A percentile compares a stretch with the other conserved stretches of the same genome.
These are phyloP conservation scores for Globisporangium ultimum DNA, from an alignment of 352 stramenopile species.

Conservation along the genomic window DNA sequence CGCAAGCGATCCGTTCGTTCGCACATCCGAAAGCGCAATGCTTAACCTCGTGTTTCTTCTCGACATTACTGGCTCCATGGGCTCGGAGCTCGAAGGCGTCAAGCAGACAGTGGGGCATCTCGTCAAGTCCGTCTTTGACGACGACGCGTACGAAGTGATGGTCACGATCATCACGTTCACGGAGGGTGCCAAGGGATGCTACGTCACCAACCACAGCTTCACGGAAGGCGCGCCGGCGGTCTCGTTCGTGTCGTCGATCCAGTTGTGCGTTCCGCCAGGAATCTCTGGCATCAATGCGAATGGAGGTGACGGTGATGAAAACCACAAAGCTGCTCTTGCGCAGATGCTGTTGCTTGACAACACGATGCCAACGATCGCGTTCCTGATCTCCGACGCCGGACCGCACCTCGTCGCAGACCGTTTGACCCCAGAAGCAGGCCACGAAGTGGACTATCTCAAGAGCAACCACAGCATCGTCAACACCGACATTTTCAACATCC, in stretches of 20 bases:
- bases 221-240: slow-evolving; percentile 38
- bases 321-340: slow-evolving; percentile 61
- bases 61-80: slow-evolving; percentile 77
- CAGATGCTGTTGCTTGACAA: slow-evolving; percentile 48
- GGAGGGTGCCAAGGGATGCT: slow-evolving; percentile 45
- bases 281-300: slow-evolving; percentile 28
- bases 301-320: slow-evolving; percentile 59
- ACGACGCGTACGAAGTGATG: slow-evolving; percentile 40
- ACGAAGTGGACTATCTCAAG: slow-evolving; percentile 44
- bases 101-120: slow-evolving; percentile 55
- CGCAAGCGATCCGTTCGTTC: too few relatives aligned
- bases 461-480: slow-evolving; percentile 39
- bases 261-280: slow-evolving; percentile 9
- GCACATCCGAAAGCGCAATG: slow-evolving; percentile 22
- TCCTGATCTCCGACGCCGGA: slow-evolving; percentile 62
- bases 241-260: slow-evolving; percentile 17
- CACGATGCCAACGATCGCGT: slow-evolving; percentile 52
- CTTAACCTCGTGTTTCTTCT: slow-evolving; percentile 68
- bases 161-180: slow-evolving; percentile 79
- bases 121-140: slow-evolving; percentile 46
- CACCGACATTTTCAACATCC: slow-evolving; percentile 52
- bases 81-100: slow-evolving; percentile 44
- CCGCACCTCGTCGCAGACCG: slow-evolving; percentile 42
- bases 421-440: slow-evolving; percentile 28
- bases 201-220: slow-evolving; percentile 62